phyloP scores from a whole-genome alignment of 116 monocot genomes.

The Papilionanthe hybrid region DNA sequence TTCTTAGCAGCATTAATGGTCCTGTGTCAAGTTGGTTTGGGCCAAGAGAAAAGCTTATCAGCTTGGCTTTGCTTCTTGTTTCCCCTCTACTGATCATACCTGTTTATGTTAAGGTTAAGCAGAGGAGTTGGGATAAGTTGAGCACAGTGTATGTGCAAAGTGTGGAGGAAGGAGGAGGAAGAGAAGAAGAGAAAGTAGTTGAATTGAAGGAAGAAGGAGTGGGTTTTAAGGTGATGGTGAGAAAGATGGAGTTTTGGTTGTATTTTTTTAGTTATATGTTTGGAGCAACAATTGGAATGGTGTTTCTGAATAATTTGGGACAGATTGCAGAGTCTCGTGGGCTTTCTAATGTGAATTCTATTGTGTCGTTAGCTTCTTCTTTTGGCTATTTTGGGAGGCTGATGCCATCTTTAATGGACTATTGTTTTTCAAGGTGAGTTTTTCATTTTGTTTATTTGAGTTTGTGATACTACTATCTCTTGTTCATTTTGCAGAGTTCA shows the following conservation, averaged over 20 bases:
- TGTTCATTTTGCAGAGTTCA: no score
- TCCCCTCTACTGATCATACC: slow-evolving; percentile 28
- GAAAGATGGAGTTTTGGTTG: slow-evolving; percentile 67
- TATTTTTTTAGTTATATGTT: slow-evolving; percentile 75
- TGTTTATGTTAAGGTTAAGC: slow-evolving; percentile 15
- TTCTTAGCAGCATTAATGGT: slow-evolving; percentile 40
- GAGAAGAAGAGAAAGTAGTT: not conserved
- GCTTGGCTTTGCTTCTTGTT: slow-evolving; percentile 33
- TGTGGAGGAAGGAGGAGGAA: slow-evolving; percentile 17
- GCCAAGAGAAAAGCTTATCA: slow-evolving; percentile 22
- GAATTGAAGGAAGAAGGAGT: slow-evolving; percentile 12
- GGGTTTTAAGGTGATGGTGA: slow-evolving; percentile 20
- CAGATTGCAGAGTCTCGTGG: slow-evolving; percentile 74
- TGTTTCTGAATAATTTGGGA: slow-evolving; percentile 80
- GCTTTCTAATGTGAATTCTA: slow-evolving; percentile 20
- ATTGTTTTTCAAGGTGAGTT: slow-evolving; percentile 35
- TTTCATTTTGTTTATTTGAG: not conserved
- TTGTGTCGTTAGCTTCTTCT: slow-evolving; percentile 70
- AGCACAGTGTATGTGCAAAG: slow-evolving; percentile 34
- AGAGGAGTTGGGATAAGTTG: slow-evolving; percentile 20
- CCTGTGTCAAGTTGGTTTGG: slow-evolving; percentile 17
- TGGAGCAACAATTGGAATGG: slow-evolving; percentile 68
- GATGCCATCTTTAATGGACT: slow-evolving; percentile 47
- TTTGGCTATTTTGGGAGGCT: slow-evolving; percentile 76
- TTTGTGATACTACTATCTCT: no score